Evolutionary conservation across 306 rosid species (phyloP).

Genomic region (Cicer pinnatifidum): DNA sequence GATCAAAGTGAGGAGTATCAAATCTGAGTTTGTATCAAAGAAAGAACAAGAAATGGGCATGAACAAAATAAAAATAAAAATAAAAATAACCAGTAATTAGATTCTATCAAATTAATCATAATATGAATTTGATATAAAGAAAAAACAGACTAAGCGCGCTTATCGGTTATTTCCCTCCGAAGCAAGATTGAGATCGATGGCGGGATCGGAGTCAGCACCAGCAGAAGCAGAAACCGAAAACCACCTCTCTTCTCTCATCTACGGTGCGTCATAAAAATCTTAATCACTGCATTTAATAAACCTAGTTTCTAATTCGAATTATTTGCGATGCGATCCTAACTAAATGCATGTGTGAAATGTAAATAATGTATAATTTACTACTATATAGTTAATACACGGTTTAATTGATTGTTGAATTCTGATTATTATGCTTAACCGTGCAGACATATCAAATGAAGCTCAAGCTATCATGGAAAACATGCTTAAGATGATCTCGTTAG

Average conservation of each 20-base stretch:
- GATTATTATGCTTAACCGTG: conserved; percentile 33
- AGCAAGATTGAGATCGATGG: conserved; percentile 53
- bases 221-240: conserved; percentile 57
- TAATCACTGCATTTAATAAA: neutral
- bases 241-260: conserved; percentile 59
- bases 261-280: conserved; percentile 52
- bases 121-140: neutral
- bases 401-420: conserved; percentile 11
- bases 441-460: conserved; percentile 67
- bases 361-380: neutral
- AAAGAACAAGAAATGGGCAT: no score
- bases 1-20: no score
- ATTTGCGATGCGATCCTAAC: conserved; percentile 23
- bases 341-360: neutral
- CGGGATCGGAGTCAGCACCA: conserved; percentile 54
- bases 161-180: conserved; percentile 35
- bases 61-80: no score
- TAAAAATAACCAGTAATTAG: neutral
- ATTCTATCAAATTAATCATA: neutral
- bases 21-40: no score
- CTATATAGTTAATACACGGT: neutral
- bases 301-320: conserved; percentile 16
- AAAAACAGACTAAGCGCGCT: conserved; percentile 16
- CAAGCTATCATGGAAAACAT: conserved; percentile 77
- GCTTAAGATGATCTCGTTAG: conserved; percentile 74